These are phyloP conservation scores for Nemania sp. DNA, from an alignment of 2,329 filamentous ascomycete genomes.

Conservation along the genomic window DNA sequence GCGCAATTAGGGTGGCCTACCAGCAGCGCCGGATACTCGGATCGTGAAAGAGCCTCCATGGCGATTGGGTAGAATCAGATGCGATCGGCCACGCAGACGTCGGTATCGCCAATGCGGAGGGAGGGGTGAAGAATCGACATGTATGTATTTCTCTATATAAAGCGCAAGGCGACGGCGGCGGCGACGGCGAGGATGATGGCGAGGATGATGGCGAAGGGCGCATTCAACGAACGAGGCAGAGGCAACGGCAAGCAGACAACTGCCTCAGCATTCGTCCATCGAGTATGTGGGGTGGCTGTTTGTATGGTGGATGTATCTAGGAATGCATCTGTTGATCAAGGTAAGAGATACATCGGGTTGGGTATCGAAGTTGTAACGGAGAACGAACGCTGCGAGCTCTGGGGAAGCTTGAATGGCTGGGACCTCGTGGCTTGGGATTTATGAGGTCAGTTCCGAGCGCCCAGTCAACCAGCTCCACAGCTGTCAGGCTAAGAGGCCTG, in stretches of 20 bases:
- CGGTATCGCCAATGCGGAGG: conserved; percentile 25
- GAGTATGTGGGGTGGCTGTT: conserved; percentile 3
- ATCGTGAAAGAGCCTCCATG: conserved; percentile 79
- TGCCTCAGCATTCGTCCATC: conserved; percentile 29
- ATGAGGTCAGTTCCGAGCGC: conserved; percentile 28
- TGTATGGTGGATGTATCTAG: not conserved
- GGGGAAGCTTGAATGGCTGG: conserved; percentile 22
- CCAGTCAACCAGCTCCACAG: conserved; percentile 23
- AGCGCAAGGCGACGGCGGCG: conserved; percentile 20
- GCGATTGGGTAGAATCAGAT: conserved; percentile 32
- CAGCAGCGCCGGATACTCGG: conserved; percentile 94
- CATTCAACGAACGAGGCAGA: conserved; percentile 17
- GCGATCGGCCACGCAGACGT: conserved; percentile 40
- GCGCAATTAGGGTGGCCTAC: conserved; percentile 57
- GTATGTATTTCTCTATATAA: conserved; percentile 27
- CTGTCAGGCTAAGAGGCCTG: conserved; percentile 6
- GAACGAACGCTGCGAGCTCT: conserved; percentile 20
- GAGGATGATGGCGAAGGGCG: conserved; percentile 4
- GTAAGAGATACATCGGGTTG: conserved; percentile 22
- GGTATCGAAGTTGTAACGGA: not conserved
- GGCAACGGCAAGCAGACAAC: too few species aligned
- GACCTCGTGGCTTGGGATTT: conserved; percentile 17
- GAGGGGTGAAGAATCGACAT: conserved; percentile 38
- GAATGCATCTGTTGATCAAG: conserved; percentile 10
- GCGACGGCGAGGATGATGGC: too few species aligned